A percentile compares a stretch with the other conserved stretches of the same genome.
phyloP scores from a whole-genome alignment of 768 basidiomycete species.

The Trametes maxima region DNA sequence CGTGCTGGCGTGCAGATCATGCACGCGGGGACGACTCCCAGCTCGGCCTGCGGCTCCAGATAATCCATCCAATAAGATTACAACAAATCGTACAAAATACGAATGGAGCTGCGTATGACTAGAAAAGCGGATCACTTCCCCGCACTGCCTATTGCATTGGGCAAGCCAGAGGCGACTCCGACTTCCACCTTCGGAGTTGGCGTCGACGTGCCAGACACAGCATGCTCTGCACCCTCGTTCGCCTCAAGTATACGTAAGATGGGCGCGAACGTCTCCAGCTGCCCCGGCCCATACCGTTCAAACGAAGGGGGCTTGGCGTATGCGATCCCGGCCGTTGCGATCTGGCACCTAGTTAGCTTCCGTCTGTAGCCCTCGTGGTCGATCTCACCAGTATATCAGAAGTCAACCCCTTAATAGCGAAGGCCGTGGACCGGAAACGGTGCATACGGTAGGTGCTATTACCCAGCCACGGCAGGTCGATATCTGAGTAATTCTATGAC shows the following conservation, averaged over 20 bases:
- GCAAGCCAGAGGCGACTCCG: conserved; percentile 2
- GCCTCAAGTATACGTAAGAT: conserved; percentile 26
- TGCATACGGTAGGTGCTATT: conserved; percentile 75
- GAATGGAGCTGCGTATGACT: neutral
- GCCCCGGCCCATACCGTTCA: conserved; percentile 59
- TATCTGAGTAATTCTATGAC: conserved; percentile 59
- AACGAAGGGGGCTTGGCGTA: conserved; percentile 54
- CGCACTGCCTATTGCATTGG: neutral
- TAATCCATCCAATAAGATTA: neutral
- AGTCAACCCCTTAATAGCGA: conserved; percentile 84
- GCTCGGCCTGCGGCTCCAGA: too few relatives aligned
- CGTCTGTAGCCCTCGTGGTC: neutral
- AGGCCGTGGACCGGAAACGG: conserved; percentile 75
- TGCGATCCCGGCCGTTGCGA: conserved; percentile 68
- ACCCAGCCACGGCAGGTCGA: conserved; percentile 47
- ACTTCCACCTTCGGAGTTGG: conserved; percentile 20
- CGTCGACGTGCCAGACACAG: conserved; percentile 20
- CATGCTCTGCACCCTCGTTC: neutral
- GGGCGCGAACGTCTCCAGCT: conserved; percentile 34
- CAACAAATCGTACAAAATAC: neutral
- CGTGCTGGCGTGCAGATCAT: neutral
- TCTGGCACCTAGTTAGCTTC: conserved; percentile 40
- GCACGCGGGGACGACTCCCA: too few relatives aligned
- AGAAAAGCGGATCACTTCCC: neutral
- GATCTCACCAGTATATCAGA: conserved; percentile 73